Evolutionary conservation across 2,329 filamentous ascomycete species (phyloP), one percentile per base, ranked within the genome.

Genomic region (Cladosporium sp.): DNA sequence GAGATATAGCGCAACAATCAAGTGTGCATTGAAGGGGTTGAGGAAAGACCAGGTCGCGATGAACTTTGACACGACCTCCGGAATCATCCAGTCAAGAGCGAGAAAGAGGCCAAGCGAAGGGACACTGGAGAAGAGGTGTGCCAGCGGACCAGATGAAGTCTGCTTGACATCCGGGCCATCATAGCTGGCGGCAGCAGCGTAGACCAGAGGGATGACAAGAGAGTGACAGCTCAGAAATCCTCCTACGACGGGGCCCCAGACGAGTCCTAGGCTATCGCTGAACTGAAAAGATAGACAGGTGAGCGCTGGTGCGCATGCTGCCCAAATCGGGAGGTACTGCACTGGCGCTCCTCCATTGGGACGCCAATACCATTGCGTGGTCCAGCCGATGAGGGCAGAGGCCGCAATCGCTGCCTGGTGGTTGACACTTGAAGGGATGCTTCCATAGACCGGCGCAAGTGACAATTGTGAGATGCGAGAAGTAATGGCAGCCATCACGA

Each of bases 361-460:
- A 19, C 38, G 35, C 44, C 42, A 52, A 18, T 53, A 72, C 44
- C 84, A 66, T 64, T 87, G 87, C 22, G 79, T 77, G 8, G 87
- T 78, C 80, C 88, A 88, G 33, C 89, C 89, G 13, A 83, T 68
- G 56, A 90, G 84, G 58, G 81, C 81, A 33, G 80, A 81, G 1
- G 77, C 73, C 64, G 81, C 80, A 48, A 87, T 74, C 55, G 83
- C 77, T 65, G 80, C 79, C 48, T 77, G 72, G 67, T 96, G 92
- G 68, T 85, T 86, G 59, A 85, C 75, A 1, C 81, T 79, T 1
- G 89, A 77, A 1, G 92, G 87, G 35, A 95, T 87, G 13, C 85
- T 83, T 49, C 93, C 93, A 70, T 95, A 97, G 9, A 95, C 86
- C 2, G 93, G 93, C 16, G 89, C 87, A 33, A 97, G 76, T 37